phyloP scores from a whole-genome alignment of 768 basidiomycete genomes.

The Boletus coccyginus region DNA sequence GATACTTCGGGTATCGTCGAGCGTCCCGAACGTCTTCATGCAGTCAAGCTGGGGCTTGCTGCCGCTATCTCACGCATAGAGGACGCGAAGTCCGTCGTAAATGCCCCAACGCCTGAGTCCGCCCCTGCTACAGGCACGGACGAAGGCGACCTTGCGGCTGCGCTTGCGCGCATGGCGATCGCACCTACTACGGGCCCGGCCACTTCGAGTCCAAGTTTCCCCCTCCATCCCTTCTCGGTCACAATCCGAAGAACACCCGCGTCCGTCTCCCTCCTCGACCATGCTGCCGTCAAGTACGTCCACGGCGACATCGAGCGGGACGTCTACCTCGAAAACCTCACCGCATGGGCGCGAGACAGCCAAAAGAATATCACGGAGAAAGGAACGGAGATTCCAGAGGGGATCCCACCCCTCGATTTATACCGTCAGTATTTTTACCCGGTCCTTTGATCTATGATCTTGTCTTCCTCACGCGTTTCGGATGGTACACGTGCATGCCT shows the following conservation, averaged over 20 bases:
- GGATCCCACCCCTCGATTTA: conserved; percentile 73
- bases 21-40: conserved; percentile 83
- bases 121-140: conserved; percentile 28
- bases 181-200: conserved; percentile 3
- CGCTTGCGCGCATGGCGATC: conserved; percentile 45
- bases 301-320: conserved; percentile 71
- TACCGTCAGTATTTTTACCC: conserved; percentile 54
- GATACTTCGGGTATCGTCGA: conserved; percentile 82
- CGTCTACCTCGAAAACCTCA: conserved; percentile 62
- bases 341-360: conserved; percentile 58
- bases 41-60: conserved; percentile 78
- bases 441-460: not conserved
- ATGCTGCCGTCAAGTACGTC: conserved; percentile 68
- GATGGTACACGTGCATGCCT: not conserved
- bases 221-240: conserved; percentile 31
- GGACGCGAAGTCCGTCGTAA: conserved; percentile 15
- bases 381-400: conserved; percentile 73
- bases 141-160: conserved; percentile 46
- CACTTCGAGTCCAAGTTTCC: conserved; percentile 5
- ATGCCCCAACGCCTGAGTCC: not conserved
- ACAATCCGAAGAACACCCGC: conserved; percentile 53
- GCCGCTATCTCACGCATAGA: conserved; percentile 77
- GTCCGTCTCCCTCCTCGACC: conserved; percentile 50
- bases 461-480: not conserved
- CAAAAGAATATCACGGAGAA: conserved; percentile 56